Conservation (phyloP, 1,284 basidiomycete species). For the Melampsora larici-populina region DNA sequence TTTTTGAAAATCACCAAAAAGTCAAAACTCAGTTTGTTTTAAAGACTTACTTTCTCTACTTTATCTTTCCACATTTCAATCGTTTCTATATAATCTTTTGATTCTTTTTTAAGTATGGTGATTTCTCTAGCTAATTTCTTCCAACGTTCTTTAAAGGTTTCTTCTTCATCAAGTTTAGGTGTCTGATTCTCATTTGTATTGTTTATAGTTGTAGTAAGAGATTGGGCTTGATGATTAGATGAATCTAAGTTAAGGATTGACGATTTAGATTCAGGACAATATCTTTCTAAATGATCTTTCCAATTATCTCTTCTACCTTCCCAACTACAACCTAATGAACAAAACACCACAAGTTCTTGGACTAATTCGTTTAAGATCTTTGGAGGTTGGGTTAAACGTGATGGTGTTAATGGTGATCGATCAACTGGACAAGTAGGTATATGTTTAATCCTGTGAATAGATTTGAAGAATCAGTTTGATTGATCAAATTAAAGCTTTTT, state of each 20-base stretch:
- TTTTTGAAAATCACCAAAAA: too few species aligned
- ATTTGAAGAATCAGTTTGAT: not conserved
- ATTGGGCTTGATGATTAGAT: not conserved
- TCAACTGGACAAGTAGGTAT: constrained; percentile 37
- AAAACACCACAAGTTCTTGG: constrained; percentile 21
- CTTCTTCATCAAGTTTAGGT: not conserved
- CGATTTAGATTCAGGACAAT: constrained; percentile 18
- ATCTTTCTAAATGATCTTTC: constrained; percentile 28
- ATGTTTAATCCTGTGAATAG: constrained; percentile 21
- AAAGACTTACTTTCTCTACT: constrained; percentile 12
- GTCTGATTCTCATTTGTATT: not conserved
- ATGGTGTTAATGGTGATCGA: constrained; percentile 25
- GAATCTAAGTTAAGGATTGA: not conserved
- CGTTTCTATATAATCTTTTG: constrained; percentile 35
- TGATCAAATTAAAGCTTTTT: not conserved
- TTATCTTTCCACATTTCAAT: constrained; percentile 37
- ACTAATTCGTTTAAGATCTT: constrained; percentile 26
- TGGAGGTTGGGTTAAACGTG: constrained; percentile 13
- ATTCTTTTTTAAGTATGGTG: constrained; percentile 20
- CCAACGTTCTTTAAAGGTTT: constrained; percentile 17
- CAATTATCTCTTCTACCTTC: constrained; percentile 28
- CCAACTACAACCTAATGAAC: constrained; percentile 37
- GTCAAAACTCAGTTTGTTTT: too few species aligned
- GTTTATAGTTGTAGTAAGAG: constrained; percentile 2
- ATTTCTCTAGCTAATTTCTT: constrained; percentile 28